Conservation (phyloP, 2,329 filamentous ascomycete genomes). For the Aspergillus sp. region DNA sequence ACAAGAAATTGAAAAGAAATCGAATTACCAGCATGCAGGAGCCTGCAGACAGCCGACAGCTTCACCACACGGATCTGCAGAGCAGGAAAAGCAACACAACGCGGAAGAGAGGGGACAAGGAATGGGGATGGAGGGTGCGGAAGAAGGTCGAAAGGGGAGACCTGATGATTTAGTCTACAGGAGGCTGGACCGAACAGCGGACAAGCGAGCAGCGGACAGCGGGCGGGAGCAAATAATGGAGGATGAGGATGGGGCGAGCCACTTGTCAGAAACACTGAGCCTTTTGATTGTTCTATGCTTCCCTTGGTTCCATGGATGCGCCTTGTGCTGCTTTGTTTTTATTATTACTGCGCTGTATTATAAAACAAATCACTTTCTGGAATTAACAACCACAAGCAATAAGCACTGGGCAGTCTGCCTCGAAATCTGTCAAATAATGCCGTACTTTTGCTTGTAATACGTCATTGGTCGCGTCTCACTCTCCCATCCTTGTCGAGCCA, state of each 20-base stretch:
- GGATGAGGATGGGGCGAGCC: constrained; percentile 6
- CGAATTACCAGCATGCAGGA: constrained; percentile 12
- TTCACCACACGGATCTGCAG: constrained; percentile 24
- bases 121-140: not conserved
- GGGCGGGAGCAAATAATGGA: not conserved
- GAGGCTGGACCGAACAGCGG: constrained; percentile 18
- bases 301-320: constrained; percentile 1
- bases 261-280: constrained; percentile 11
- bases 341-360: not conserved
- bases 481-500: constrained; percentile 3
- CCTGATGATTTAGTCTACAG: constrained; percentile 6
- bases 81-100: constrained; percentile 11
- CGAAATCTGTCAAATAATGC: not conserved
- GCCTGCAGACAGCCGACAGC: constrained; percentile 23
- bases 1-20: constrained; percentile 6
- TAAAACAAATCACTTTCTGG: not conserved
- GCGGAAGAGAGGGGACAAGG: constrained; percentile 6
- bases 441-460: constrained; percentile 11
- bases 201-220: constrained; percentile 11
- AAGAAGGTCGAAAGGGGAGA: not conserved
- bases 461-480: constrained; percentile 13
- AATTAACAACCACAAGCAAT: not conserved
- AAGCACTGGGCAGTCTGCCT: not conserved
- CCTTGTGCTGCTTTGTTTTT: constrained; percentile 1
- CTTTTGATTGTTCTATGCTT: not conserved